Conservation (phyloP, 2,329 filamentous ascomycete species). For the Annulohypoxylon truncatum region DNA sequence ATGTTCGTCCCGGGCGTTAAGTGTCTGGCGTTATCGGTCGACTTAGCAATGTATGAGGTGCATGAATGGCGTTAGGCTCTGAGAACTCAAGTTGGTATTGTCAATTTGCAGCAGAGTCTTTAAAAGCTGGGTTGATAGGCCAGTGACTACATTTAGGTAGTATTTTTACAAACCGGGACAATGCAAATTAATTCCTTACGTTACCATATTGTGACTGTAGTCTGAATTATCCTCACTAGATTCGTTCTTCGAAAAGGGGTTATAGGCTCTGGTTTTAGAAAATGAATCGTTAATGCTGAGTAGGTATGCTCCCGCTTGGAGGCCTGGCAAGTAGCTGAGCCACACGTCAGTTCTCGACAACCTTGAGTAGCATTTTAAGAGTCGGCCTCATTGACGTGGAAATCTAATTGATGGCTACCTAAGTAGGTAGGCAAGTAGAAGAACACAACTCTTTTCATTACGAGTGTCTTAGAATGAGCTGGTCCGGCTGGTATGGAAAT, state of each 20-base stretch:
- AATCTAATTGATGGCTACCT: background rate
- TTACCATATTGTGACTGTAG: background rate
- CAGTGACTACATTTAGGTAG: background rate
- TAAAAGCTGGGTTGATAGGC: background rate
- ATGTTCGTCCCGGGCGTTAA: background rate
- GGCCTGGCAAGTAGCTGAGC: conserved; percentile 27
- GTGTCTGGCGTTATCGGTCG: conserved; percentile 21
- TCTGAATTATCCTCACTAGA: background rate
- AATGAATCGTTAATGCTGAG: no score
- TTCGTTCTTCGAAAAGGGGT: background rate
- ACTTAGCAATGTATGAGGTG: background rate
- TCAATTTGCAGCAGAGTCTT: background rate
- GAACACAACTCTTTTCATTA: conserved; percentile 10
- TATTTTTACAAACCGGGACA: background rate
- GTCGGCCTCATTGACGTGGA: conserved; percentile 28
- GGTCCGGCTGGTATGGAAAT: background rate
- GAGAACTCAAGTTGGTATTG: conserved; percentile 9
- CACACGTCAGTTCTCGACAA: conserved; percentile 17
- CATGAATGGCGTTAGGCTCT: conserved; percentile 1
- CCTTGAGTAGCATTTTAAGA: background rate
- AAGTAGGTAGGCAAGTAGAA: background rate
- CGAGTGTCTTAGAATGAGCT: conserved; percentile 14
- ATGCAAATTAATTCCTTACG: background rate
- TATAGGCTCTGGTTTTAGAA: no score
- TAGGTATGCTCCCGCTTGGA: conserved; percentile 28